Evolutionary conservation across 2,329 filamentous ascomycete species (phyloP).

Genomic region (Diaporthe ilicicola): DNA sequence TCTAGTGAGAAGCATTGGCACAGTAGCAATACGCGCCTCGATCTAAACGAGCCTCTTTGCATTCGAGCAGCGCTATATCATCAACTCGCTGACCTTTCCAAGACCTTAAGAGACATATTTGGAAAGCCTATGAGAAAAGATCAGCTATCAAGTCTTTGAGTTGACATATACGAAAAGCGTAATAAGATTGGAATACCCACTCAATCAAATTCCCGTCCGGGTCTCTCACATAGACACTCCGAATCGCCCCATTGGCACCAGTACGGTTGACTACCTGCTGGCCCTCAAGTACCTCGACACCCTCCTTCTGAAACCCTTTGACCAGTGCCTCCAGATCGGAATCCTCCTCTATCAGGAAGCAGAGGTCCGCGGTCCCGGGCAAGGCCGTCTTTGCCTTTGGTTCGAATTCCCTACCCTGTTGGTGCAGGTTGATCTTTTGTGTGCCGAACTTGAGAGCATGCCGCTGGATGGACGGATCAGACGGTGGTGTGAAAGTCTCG

Average conservation of each 20-base stretch:
- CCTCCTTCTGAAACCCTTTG: constrained; percentile 49
- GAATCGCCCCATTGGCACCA: constrained; percentile 62
- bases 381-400: constrained; percentile 63
- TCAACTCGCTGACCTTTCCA: not conserved
- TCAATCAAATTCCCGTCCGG: constrained; percentile 70
- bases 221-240: constrained; percentile 68
- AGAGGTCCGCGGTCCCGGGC: constrained; percentile 67
- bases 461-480: constrained; percentile 48
- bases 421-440: constrained; percentile 70
- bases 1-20: no score
- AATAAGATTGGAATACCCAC: constrained; percentile 48
- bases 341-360: constrained; percentile 62
- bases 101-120: not conserved
- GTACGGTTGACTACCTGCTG: constrained; percentile 61
- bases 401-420: constrained; percentile 65
- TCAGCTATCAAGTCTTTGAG: not conserved
- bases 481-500: constrained; percentile 56
- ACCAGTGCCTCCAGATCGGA: constrained; percentile 55
- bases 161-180: not conserved
- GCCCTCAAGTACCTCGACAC: constrained; percentile 59
- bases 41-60: not conserved
- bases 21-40: no score
- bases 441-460: constrained; percentile 64
- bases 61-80: not conserved
- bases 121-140: not conserved